phyloP scores from a whole-genome alignment of 306 rosid species.

The Potentilla sterilis region DNA sequence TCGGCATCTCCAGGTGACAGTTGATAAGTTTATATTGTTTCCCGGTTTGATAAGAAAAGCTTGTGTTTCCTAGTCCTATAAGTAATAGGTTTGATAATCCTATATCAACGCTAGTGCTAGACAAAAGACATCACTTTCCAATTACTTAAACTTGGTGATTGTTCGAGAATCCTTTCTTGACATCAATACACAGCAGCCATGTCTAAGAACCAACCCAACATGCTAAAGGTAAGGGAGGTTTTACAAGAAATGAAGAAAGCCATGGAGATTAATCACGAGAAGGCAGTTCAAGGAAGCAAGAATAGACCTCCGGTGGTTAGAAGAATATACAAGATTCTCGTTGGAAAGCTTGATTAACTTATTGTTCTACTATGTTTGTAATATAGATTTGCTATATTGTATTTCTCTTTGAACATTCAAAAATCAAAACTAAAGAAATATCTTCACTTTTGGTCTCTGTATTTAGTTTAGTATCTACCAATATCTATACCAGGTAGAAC shows the following conservation, averaged over 20 bases:
- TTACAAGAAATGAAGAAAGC: neutral
- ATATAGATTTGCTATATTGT: neutral
- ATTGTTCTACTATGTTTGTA: neutral
- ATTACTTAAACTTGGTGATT: neutral
- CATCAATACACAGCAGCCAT: neutral
- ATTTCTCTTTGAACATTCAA: too few relatives aligned
- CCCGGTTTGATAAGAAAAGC: neutral
- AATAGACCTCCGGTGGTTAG: neutral
- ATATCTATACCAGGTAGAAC: too few relatives aligned
- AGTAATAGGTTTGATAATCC: neutral
- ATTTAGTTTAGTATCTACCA: too few relatives aligned
- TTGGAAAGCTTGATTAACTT: neutral
- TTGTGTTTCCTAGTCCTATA: neutral
- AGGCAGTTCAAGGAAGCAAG: neutral
- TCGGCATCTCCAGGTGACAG: too few relatives aligned
- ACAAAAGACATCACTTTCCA: neutral
- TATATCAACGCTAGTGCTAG: neutral
- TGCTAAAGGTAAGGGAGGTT: neutral
- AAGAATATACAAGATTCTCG: neutral
- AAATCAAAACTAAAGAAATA: too few relatives aligned
- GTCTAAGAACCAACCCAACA: neutral
- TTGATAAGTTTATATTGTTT: neutral
- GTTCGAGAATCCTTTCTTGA: too few relatives aligned
- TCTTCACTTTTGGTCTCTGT: too few relatives aligned
- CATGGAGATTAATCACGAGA: neutral